Conservation (phyloP, 202 grass and related monocot species). For the Carex sylvatica region DNA sequence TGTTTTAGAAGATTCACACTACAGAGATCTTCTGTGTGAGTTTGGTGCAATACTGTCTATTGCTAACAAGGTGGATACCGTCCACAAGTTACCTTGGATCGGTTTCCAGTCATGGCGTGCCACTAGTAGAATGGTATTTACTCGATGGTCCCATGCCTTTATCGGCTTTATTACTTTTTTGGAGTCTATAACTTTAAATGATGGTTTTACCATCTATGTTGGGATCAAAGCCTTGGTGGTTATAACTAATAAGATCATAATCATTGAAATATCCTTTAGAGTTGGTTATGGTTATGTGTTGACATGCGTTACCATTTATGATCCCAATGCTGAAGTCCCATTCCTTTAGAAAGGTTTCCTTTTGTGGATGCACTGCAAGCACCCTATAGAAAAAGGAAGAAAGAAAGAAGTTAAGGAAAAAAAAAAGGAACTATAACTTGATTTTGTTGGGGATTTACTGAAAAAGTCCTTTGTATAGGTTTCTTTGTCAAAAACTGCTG, state of each 20-base stretch:
- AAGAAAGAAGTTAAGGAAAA: conserved; percentile 9
- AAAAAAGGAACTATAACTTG: background rate
- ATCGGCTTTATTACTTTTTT: conserved; percentile 30
- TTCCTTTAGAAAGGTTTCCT: background rate
- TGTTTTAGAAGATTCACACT: conserved; percentile 68
- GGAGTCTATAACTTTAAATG: background rate
- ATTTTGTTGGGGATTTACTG: conserved; percentile 21
- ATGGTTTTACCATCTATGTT: background rate
- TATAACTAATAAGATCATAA: conserved; percentile 1
- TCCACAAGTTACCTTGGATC: conserved; percentile 98
- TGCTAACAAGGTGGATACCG: conserved; percentile 73
- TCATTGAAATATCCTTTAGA: background rate
- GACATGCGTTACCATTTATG: background rate
- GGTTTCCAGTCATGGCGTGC: conserved; percentile 97
- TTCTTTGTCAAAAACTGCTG: conserved; percentile 78
- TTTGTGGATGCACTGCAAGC: background rate
- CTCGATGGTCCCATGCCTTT: conserved; percentile 8
- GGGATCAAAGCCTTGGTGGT: background rate
- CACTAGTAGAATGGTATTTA: conserved; percentile 66
- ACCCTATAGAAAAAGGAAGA: background rate
- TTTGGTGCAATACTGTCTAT: conserved; percentile 85
- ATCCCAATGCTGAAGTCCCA: background rate
- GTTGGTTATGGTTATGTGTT: background rate
- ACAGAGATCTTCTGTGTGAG: conserved; percentile 79
- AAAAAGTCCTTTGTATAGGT: conserved; percentile 40